Evolutionary conservation across 768 basidiomycete genomes (phyloP), one percentile per base, ranked within the genome.

Genomic region (Calocera viscosa): DNA sequence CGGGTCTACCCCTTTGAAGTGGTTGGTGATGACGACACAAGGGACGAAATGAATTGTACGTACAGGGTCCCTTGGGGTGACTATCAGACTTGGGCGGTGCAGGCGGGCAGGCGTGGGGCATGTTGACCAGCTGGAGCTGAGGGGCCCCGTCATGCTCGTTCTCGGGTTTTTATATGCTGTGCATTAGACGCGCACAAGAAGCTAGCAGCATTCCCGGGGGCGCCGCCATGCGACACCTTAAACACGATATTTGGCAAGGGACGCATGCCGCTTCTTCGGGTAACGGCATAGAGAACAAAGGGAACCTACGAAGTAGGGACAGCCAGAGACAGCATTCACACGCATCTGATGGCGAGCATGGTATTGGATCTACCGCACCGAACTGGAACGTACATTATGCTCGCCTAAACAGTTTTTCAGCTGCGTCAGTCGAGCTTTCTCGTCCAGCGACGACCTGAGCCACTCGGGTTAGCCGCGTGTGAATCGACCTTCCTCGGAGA

Each of bases 1-100:
- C 53, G 53, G 53, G 53, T 60, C 53, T 60, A 30, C 22, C 14
- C 22, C 53, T 60, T 60, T 2, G 26, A 2, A 60, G 53, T 60
- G 53, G 53, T 60, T 60, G 53, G 53, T 60, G 53, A 60, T 60
- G 53, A 60, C 53, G 53, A 60, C 53, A 60, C 7, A 28, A 60
- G 26, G 43, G 53, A 28, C 53, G 10, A 60, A 60, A 60, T 60
- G 53, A 60, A 60, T 60, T 60, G 53, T 30, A 60, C 53, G 53
- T 32, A 60, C 53, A 60, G 53, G 53, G 53, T 60, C 53, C 30
- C 26, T 60, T 12, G 53, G 53, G 30, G 14, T 12, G 14, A 22
- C 26, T 28, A 32, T 60, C 53, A 60, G 53, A 60, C 26, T 26
- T 16, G 53, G 11, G 8, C 26, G 26, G 26, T 16, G 24, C 53